Conservation (phyloP, 768 basidiomycete genomes). For the Lactarius indigo region DNA sequence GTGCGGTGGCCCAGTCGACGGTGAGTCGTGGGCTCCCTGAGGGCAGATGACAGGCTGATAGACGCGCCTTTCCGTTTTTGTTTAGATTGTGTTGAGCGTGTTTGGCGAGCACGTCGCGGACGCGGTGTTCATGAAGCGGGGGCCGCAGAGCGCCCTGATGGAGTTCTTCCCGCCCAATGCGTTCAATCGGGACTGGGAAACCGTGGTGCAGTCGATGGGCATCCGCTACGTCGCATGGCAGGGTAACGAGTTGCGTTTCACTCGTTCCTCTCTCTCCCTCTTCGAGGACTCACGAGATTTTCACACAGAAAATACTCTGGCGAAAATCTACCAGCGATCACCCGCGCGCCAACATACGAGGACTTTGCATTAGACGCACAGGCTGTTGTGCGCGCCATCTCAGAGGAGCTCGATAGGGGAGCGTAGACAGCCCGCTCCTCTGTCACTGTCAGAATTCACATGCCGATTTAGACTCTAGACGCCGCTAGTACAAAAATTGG, state of each 20-base stretch:
- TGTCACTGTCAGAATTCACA: background rate
- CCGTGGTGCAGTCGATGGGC: slow-evolving; percentile 22
- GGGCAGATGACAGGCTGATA: background rate
- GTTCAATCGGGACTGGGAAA: slow-evolving; percentile 23
- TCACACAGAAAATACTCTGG: slow-evolving; percentile 17
- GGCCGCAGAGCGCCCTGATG: slow-evolving; percentile 15
- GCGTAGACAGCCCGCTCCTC: background rate
- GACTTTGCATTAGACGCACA: slow-evolving; percentile 18
- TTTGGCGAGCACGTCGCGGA: slow-evolving; percentile 21
- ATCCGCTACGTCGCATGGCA: slow-evolving; percentile 23
- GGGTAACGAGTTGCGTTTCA: slow-evolving; percentile 16
- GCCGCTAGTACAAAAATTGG: background rate
- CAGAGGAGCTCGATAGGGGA: slow-evolving; percentile 10
- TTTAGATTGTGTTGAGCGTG: slow-evolving; percentile 21
- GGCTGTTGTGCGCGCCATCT: slow-evolving; percentile 19
- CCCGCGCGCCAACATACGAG: background rate
- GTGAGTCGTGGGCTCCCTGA: background rate
- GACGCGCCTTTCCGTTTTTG: background rate
- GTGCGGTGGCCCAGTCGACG: slow-evolving; percentile 22
- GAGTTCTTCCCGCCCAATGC: slow-evolving; percentile 22
- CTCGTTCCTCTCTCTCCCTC: background rate
- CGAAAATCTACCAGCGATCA: slow-evolving; percentile 6
- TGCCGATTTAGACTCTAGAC: background rate
- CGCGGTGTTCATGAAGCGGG: slow-evolving; percentile 20
- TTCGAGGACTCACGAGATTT: background rate